Conservation (phyloP, 2,329 filamentous ascomycete species). For the Calonectria ilicicola region DNA sequence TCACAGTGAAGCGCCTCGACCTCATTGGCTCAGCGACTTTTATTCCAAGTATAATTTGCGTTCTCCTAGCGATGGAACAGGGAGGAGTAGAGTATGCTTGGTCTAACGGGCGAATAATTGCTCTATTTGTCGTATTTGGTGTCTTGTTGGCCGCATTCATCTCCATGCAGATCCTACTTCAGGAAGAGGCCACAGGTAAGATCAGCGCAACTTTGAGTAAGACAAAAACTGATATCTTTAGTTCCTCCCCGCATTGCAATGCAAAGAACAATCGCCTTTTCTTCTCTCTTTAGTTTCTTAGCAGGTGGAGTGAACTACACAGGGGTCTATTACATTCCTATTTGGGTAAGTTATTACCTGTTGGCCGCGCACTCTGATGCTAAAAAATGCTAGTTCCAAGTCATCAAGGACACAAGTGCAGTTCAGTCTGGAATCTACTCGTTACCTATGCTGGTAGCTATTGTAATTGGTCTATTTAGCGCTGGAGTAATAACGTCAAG, state of each 20-base stretch:
- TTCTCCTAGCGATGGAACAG: not conserved
- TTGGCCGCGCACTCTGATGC: rapidly evolving
- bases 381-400: conserved; percentile 2
- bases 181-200: conserved; percentile 23
- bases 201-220: not conserved
- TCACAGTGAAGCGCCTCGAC: not conserved
- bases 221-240: not conserved
- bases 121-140: conserved; percentile 14
- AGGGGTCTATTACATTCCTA: conserved; percentile 17
- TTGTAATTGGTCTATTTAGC: not conserved
- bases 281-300: conserved; percentile 14
- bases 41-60: not conserved
- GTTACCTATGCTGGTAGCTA: conserved; percentile 12
- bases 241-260: conserved; percentile 17
- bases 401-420: not conserved
- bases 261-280: conserved; percentile 14
- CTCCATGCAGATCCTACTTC: conserved; percentile 12
- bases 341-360: not conserved
- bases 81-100: not conserved
- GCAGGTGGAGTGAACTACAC: conserved; percentile 16
- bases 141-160: conserved; percentile 21
- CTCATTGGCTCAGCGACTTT: not conserved
- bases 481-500: not conserved
- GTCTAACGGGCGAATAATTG: conserved; percentile 22
- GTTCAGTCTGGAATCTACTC: conserved; percentile 12